phyloP scores from a whole-genome alignment of 306 rosid genomes.

The Albizia julibrissin region DNA sequence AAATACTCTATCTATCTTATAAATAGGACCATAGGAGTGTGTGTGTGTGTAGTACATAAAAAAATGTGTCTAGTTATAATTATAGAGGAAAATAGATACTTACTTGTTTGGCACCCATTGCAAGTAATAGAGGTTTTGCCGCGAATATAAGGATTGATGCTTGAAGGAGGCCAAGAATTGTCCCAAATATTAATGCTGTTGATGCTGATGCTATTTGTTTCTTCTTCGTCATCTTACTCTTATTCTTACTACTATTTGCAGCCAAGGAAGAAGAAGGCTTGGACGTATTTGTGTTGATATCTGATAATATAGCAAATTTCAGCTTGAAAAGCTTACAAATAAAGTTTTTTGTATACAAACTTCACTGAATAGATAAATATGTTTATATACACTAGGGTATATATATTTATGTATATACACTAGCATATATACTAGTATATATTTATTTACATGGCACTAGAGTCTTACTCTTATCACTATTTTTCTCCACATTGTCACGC shows the following conservation, averaged over 20 bases:
- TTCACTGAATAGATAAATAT: background rate
- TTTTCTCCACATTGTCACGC: background rate
- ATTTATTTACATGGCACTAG: background rate
- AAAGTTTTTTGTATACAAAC: background rate
- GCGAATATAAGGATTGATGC: slow-evolving; percentile 66
- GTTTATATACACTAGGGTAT: no score
- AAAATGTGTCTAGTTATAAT: background rate
- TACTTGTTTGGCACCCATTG: slow-evolving; percentile 86
- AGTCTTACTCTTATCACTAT: background rate
- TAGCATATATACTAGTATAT: background rate
- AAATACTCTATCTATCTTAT: no score
- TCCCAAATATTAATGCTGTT: slow-evolving; percentile 88
- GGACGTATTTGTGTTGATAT: slow-evolving; percentile 28
- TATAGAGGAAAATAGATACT: slow-evolving; percentile 17
- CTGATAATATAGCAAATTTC: slow-evolving; percentile 2
- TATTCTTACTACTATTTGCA: slow-evolving; percentile 34
- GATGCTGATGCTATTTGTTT: slow-evolving; percentile 84
- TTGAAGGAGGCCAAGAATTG: slow-evolving; percentile 79
- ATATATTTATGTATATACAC: no score
- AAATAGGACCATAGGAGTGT: no score
- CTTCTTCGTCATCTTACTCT: slow-evolving; percentile 44
- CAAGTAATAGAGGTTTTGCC: slow-evolving; percentile 70
- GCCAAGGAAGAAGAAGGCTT: slow-evolving; percentile 27
- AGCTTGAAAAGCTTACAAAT: background rate
- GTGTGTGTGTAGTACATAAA: no score